Evolutionary conservation across 129 eudicot species (phyloP), one percentile per base, ranked within the genome.

Genomic region (Pittosporum tobira): DNA sequence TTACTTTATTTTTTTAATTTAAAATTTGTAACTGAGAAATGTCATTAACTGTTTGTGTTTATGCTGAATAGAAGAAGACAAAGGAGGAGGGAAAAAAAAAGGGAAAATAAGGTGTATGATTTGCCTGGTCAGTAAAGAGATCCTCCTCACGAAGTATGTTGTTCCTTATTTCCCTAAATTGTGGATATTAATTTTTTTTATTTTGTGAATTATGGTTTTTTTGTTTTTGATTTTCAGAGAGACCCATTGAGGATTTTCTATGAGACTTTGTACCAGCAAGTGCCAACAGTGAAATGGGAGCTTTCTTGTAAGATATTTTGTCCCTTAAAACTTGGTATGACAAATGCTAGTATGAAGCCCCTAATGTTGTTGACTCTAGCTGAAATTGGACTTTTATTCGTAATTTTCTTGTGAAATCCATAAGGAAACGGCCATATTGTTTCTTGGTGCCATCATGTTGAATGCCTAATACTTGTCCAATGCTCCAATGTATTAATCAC

Each of bases 51-150:
- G 28, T 1, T 53, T 48, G 21, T 53, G 31, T 48, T 29, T 13
- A 60, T 61, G 58, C 69, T 70, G 82, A 79, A 74, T 51, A 77
- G 73, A 70, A 58, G 66, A 78, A 79, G 54, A 75, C 68, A 51
- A 76, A 58, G 53, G 68, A 61, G 61, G 84, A 62, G 48, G 79
- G 60, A 66, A 73, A 53, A 57, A 84, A 84, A 77, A 71, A 85
- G 75, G 73, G 81, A 75, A 62, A 82, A 48, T 72, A 90, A 83
- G 70, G 87, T 77, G 34, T 90, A 67, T 40, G 95, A 85, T 66
- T 77, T 90, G 75, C 95, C 95, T 14, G 97, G 97, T 59, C 95
- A 90, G 78, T 85, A 80, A 67, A 83, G 95, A 9, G 97, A 90
- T 61, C 84, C 94, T 34, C 97, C 97, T 2, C 94, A 82, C 70